Base-by-base conservation (phyloP, 2,329 filamentous ascomycete genomes). In the Cytospora paraplurivora region DNA sequence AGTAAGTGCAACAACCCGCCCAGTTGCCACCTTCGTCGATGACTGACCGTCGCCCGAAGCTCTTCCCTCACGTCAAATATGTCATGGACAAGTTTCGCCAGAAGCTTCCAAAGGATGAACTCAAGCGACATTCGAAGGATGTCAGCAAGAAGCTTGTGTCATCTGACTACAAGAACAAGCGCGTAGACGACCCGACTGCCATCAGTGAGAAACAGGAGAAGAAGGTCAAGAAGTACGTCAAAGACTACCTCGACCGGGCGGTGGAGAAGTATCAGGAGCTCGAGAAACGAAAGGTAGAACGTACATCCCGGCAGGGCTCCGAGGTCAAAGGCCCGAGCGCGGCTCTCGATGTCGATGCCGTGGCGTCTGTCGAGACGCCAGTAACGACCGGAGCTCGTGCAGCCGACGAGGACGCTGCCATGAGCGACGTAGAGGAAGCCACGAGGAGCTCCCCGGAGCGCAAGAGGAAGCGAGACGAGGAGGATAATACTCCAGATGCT, bases 131-230 rank as follows among this genome's bases (percentile, higher is more conserved):
- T 55, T 82, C 81, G 62, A 86, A 88, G 70, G 83, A 89, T 75
- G 84, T 94, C 54, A 88, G 88, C 62, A 97, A 97, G 77, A 96
- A 94, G 75, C 84, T 98, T 15, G 93, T 97, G 21, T 86, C 91
- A 19, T 95, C 92, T 0, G 94, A 98, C 74, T 97, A 91, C 78
- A 96, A 96, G 75, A 90, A 94, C 72, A 86, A 88, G 55, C 88
- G 92, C n/a, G 93, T 97, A 11, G 84, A 86, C 53, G 89, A 97
- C 71, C 94, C 93, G 0, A 91, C 86, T 13, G 73, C 73, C 56
- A 88, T 97, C 68, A 85, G 84, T 34, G 85, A 90, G 41, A 93
- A 92, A 72, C 91, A 95, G 71, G 85, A 89, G 70, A 89, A 88
- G 72, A 92, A 93, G 67, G 86, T 97, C 64, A 96, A 92, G 77